These are phyloP conservation scores for Chlorokybus atmophyticus DNA, from an alignment of 139 green algal species.

Conservation along the genomic window DNA sequence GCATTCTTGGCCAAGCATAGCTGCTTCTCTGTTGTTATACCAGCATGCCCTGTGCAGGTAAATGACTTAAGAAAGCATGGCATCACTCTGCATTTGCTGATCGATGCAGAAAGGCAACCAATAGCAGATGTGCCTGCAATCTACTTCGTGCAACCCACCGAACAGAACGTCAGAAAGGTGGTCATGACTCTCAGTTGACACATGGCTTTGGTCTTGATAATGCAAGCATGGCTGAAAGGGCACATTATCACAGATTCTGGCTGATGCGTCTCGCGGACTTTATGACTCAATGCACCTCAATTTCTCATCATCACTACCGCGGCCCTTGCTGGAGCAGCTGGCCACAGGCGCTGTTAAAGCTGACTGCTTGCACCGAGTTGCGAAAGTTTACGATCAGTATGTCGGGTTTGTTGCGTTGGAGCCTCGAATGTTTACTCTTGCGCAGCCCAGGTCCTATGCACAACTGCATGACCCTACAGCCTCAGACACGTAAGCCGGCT, in stretches of 20 bases:
- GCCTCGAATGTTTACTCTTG: slow-evolving; percentile 73
- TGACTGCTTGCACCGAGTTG: slow-evolving; percentile 24
- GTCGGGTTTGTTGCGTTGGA: slow-evolving; percentile 79
- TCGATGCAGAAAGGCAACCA: slow-evolving; percentile 72
- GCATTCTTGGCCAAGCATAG: too few species aligned
- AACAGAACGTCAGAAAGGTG: slow-evolving; percentile 35
- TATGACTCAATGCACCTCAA: slow-evolving; percentile 92
- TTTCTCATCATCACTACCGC: slow-evolving; percentile 60
- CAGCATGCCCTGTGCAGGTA: too few species aligned
- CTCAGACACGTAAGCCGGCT: too few species aligned
- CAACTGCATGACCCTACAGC: slow-evolving; percentile 81
- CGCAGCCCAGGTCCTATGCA: slow-evolving; percentile 61
- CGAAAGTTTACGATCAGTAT: slow-evolving; percentile 77
- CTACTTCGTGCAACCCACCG: slow-evolving; percentile 77
- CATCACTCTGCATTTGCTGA: slow-evolving; percentile 83
- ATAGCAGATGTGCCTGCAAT: slow-evolving; percentile 93
- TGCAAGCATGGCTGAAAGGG: too few species aligned
- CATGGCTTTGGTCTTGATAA: too few species aligned
- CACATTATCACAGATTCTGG: slow-evolving; percentile 37
- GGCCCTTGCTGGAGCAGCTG: slow-evolving; percentile 57
- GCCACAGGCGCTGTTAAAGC: slow-evolving; percentile 44
- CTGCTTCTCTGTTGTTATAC: too few species aligned
- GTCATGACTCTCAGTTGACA: background rate
- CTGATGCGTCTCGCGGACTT: slow-evolving; percentile 53
- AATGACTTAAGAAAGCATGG: slow-evolving; percentile 78